phyloP scores from a whole-genome alignment of 2,329 filamentous ascomycete genomes.

The Clonostachys sp. region DNA sequence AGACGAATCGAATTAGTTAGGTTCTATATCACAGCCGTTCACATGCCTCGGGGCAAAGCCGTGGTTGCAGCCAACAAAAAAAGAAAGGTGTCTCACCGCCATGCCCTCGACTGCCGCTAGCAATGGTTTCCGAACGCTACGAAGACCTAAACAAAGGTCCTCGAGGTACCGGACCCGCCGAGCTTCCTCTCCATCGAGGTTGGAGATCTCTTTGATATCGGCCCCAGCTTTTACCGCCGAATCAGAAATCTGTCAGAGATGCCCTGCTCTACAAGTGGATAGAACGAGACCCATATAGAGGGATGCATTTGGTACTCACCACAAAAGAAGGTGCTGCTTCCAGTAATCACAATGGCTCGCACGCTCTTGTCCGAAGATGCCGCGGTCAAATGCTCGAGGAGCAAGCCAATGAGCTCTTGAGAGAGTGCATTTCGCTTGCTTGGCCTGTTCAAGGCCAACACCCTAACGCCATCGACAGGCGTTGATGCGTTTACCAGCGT shows the following conservation, averaged over 20 bases:
- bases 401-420: conserved; percentile 39
- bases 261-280: background rate
- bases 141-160: conserved; percentile 31
- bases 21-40: background rate
- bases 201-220: conserved; percentile 10
- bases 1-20: background rate
- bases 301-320: conserved; percentile 14
- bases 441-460: conserved; percentile 48
- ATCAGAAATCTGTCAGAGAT: background rate
- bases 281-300: background rate
- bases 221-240: conserved; percentile 5
- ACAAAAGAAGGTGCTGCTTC: conserved; percentile 23
- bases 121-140: conserved; percentile 34
- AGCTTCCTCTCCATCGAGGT: conserved; percentile 12
- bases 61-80: background rate
- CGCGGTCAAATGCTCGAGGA: conserved; percentile 21
- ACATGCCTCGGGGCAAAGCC: background rate
- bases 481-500: conserved; percentile 12
- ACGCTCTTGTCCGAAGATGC: conserved; percentile 14
- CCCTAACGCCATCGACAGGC: conserved; percentile 29
- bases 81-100: conserved; percentile 26
- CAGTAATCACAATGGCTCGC: conserved; percentile 29
- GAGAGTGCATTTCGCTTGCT: conserved; percentile 57
- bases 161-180: conserved; percentile 26
- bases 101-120: conserved; percentile 44